Evolutionary conservation across 805 yeast genomes (phyloP), one percentile per base, ranked within the genome.

Genomic region (Saturnispora dispora): DNA sequence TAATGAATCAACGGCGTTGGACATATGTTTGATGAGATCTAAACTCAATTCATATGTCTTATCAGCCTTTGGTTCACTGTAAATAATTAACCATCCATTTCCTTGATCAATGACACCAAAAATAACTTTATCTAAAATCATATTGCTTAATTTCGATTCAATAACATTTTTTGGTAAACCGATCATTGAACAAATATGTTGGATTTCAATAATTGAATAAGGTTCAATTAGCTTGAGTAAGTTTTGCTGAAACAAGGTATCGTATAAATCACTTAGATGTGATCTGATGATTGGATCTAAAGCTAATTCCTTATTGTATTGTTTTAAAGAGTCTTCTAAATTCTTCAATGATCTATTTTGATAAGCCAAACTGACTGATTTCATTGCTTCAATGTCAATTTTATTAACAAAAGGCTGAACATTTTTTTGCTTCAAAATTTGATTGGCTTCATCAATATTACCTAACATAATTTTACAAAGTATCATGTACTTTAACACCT

Each of bases 61-160:
- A 67, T 93, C 98, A 55, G 82, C 81, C 62, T 79, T 81, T 41
- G 96, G 96, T 64, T 89, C 86, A 53, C 88, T 95, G 63, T 87
- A 93, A 53, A 93, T 80, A 58, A 88, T 83, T 60, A 93, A 76
- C 96, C 97, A 93, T 8, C 99, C 99, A 65, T 90, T 90, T 45
- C 98, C 98, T 72, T 93, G 99, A 68, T 93, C 99, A 59, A 93
- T 75, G 36, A 93, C 98, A 46, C 99, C 99, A 63, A 83, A 85
- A 60, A 93, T 88, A n/a, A 89, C 86, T 62, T 88, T 85, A 69
- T 93, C 99, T 60, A 93, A 76, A 59, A 93, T 91, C 98, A 93
- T 91, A 69, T 91, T 97, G 46, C 95, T 83, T 57, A 93, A 75
- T 67, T 93, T 93, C 20, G 95, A 95, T 70, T 93, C 99, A 32